Evolutionary conservation across 2,329 filamentous ascomycete genomes (phyloP).

Genomic region (Leptographium radiaticola): DNA sequence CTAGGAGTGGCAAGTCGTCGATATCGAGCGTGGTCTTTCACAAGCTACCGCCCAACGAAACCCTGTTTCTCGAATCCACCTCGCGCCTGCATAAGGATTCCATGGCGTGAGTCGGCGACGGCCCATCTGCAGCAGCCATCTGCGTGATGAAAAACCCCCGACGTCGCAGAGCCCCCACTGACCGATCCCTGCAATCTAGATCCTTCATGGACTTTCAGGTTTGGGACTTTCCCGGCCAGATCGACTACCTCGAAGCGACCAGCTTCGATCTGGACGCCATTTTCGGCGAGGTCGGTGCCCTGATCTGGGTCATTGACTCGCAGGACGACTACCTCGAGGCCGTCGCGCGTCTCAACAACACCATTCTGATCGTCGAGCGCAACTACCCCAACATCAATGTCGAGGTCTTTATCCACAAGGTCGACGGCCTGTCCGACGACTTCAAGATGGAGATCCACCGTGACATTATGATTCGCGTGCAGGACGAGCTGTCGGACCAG

Average conservation of each 20-base stretch:
- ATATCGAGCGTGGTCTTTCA: slow-evolving; percentile 99
- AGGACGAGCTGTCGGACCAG: slow-evolving; percentile 87
- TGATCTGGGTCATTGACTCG: slow-evolving; percentile 98
- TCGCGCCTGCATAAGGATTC: slow-evolving; percentile 88
- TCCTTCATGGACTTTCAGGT: slow-evolving; percentile 99
- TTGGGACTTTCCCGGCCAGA: slow-evolving; percentile 92
- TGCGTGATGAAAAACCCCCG: not conserved
- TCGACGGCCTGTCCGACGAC: slow-evolving; percentile 93
- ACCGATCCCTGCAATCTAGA: slow-evolving; percentile 31
- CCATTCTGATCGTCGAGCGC: slow-evolving; percentile 78
- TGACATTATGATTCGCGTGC: slow-evolving; percentile 91
- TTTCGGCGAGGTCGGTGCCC: slow-evolving; percentile 83
- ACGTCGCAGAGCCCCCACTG: slow-evolving; percentile 4
- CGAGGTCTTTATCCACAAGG: slow-evolving; percentile 98
- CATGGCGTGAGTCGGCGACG: slow-evolving; percentile 62
- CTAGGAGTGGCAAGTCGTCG: slow-evolving; percentile 91
- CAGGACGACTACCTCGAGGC: slow-evolving; percentile 96
- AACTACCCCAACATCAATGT: slow-evolving; percentile 90
- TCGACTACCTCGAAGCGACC: slow-evolving; percentile 77
- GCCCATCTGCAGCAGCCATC: not conserved
- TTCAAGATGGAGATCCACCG: slow-evolving; percentile 93
- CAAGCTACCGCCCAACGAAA: slow-evolving; percentile 92
- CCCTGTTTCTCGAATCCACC: slow-evolving; percentile 88
- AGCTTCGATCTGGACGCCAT: slow-evolving; percentile 86
- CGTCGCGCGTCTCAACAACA: slow-evolving; percentile 72